Evolutionary conservation across 495 filamentous ascomycete species (phyloP).

Genomic region (Jackrogersella minutella): DNA sequence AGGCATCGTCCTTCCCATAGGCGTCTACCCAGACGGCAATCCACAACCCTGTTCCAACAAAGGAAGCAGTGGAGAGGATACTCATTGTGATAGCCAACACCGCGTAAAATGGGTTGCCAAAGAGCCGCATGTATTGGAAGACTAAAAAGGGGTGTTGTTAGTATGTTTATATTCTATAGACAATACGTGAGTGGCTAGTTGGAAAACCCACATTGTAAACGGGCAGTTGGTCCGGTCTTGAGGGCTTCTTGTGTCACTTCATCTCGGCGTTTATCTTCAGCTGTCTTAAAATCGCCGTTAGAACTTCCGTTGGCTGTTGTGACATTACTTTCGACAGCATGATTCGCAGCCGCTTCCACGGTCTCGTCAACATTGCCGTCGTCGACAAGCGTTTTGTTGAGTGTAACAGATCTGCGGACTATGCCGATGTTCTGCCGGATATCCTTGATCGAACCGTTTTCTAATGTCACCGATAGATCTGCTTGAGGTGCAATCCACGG

Average conservation of each 20-base stretch:
- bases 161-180: slow-evolving; percentile 3
- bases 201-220: slow-evolving; percentile 44
- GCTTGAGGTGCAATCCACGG: slow-evolving; percentile 58
- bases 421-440: slow-evolving; percentile 49
- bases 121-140: slow-evolving; percentile 51
- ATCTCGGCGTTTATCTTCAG: slow-evolving; percentile 40
- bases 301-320: slow-evolving; percentile 24
- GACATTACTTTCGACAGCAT: slow-evolving; percentile 24
- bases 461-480: slow-evolving; percentile 51
- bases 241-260: slow-evolving; percentile 46
- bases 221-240: slow-evolving; percentile 44
- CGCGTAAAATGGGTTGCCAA: slow-evolving; percentile 46
- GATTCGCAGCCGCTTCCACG: slow-evolving; percentile 28
- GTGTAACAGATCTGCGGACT: slow-evolving; percentile 44
- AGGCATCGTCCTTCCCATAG: slow-evolving; percentile 45
- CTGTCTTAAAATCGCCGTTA: slow-evolving; percentile 29
- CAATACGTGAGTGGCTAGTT: background rate
- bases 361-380: slow-evolving; percentile 35
- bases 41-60: slow-evolving; percentile 49
- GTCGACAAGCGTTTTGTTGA: slow-evolving; percentile 27
- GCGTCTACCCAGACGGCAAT: slow-evolving; percentile 63
- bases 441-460: slow-evolving; percentile 50
- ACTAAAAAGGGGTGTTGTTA: slow-evolving; percentile 31
- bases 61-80: slow-evolving; percentile 40
- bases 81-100: slow-evolving; percentile 43